phyloP scores from a whole-genome alignment of 1,139 yeast genomes.

The Blastobotrys proliferans region DNA sequence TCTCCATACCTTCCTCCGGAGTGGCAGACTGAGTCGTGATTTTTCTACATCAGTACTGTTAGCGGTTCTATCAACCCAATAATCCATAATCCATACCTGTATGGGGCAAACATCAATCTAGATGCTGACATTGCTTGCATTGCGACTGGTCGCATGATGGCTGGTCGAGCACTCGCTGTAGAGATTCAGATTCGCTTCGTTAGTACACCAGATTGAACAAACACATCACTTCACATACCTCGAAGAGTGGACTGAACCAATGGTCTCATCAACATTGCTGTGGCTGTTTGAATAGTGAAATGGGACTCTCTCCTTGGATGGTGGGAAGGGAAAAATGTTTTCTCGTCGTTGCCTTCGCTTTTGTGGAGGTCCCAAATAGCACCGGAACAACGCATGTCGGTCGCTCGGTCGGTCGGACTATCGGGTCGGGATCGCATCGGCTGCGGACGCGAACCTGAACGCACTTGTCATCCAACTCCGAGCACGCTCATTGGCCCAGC shows the following conservation, averaged over 20 bases:
- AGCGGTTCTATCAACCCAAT: not conserved
- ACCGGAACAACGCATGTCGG: no score
- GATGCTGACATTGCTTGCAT: constrained; percentile 1
- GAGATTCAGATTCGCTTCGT: no score
- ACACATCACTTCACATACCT: constrained; percentile 11
- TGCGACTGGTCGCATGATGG: constrained; percentile 7
- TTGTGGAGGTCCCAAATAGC: no score
- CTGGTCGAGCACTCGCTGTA: no score
- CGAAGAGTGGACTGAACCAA: constrained; percentile 12
- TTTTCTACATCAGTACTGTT: not conserved
- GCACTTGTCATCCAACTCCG: no score
- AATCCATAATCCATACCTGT: constrained; percentile 3
- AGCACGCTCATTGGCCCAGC: no score
- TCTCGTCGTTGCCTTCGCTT: not conserved
- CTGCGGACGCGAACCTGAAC: no score
- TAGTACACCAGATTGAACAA: no score
- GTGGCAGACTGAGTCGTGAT: constrained; percentile 52
- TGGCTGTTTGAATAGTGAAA: not conserved
- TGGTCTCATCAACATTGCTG: constrained; percentile 16
- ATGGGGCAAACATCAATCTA: constrained; percentile 4
- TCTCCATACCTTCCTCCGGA: constrained; percentile 58
- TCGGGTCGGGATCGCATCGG: no score
- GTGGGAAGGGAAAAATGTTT: constrained; percentile 4
- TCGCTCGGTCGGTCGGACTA: no score
- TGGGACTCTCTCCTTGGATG: no score